Percentiles rank a stretch among this genome's conserved stretches.
phyloP scores from a whole-genome alignment of 805 yeast genomes.

The Candida patagonica region DNA sequence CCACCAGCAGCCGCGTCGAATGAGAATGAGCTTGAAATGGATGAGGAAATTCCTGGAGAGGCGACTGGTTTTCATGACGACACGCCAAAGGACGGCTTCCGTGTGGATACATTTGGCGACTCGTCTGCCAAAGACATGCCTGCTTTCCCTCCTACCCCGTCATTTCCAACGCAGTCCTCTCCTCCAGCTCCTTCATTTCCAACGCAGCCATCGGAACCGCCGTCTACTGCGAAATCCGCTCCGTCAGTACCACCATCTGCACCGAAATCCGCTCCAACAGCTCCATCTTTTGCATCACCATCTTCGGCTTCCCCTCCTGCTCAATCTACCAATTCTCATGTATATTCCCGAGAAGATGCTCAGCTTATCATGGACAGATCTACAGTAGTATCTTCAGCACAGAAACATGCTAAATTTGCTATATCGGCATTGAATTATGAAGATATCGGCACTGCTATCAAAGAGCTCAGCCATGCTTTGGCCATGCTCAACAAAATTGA shows the following conservation, averaged over 20 bases:
- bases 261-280: neutral
- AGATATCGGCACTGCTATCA: constrained; percentile 54
- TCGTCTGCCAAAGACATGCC: neutral
- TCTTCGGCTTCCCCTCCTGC: constrained; percentile 11
- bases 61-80: constrained; percentile 1
- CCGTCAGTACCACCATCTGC: constrained; percentile 7
- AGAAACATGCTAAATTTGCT: constrained; percentile 64
- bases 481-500: constrained; percentile 20
- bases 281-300: constrained; percentile 8
- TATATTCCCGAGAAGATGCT: constrained; percentile 18
- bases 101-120: neutral
- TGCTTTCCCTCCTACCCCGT: neutral
- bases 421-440: constrained; percentile 65
- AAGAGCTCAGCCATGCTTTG: constrained; percentile 44
- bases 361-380: constrained; percentile 27
- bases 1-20: constrained; percentile 30
- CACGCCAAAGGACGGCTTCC: neutral
- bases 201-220: constrained; percentile 4
- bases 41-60: constrained; percentile 5
- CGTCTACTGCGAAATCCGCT: constrained; percentile 1
- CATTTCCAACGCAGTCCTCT: constrained; percentile 11
- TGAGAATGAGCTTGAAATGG: constrained; percentile 11
- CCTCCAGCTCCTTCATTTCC: constrained; percentile 8
- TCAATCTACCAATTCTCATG: constrained; percentile 6
- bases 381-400: constrained; percentile 34